These are phyloP conservation scores for Pseudoscleropodium purum DNA, from an alignment of 225 moss, liverwort and hornwort species.

Conservation along the genomic window DNA sequence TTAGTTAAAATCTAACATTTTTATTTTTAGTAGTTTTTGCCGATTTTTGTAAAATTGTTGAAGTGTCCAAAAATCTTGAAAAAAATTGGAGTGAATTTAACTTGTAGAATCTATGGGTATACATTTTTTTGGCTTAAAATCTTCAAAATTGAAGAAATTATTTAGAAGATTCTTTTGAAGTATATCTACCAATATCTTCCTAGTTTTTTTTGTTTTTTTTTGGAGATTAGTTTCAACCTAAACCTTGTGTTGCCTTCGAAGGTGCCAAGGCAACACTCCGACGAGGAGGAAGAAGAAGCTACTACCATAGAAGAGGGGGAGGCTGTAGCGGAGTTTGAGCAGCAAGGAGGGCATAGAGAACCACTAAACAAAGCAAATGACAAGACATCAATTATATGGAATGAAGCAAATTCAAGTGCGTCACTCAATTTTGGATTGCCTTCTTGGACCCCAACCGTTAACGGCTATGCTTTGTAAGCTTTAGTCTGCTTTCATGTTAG, in stretches of 20 bases:
- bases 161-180: background rate
- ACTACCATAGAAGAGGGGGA: too few relatives aligned
- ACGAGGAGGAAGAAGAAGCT: too few relatives aligned
- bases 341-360: background rate
- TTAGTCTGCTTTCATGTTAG: too few relatives aligned
- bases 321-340: rapidly evolving
- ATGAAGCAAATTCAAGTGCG: rapidly evolving
- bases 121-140: background rate
- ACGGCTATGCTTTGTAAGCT: rapidly evolving
- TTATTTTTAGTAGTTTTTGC: too few relatives aligned
- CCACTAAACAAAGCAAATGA: rapidly evolving
- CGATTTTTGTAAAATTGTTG: too few relatives aligned
- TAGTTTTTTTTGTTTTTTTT: background rate
- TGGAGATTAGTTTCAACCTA: background rate
- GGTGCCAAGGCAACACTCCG: rapidly evolving
- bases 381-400: rapidly evolving
- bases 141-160: background rate
- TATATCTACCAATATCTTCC: background rate
- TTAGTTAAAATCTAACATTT: too few relatives aligned
- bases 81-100: too few relatives aligned
- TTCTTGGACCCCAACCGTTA: rapidly evolving
- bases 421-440: too few relatives aligned
- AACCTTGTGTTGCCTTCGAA: background rate
- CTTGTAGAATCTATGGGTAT: rapidly evolving
- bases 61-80: too few relatives aligned